These are phyloP conservation scores for Oenanthe javanica DNA, from an alignment of 140 eudicot genomes.

Conservation along the genomic window DNA sequence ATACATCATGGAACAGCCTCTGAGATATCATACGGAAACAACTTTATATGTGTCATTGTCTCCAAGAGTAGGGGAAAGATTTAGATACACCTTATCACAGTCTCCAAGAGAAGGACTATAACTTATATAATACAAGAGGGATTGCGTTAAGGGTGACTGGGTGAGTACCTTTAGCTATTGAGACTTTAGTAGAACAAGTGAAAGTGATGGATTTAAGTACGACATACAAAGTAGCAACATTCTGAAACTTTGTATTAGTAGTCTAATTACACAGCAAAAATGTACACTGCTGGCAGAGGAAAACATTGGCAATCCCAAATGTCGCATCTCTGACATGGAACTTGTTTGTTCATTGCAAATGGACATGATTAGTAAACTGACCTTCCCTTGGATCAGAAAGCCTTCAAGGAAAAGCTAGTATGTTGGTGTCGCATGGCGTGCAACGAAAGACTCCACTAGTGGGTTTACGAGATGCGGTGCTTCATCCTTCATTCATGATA, in stretches of 20 bases:
- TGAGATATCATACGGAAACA: too few species aligned
- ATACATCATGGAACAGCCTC: too few species aligned
- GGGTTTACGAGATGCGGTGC: constrained; percentile 96
- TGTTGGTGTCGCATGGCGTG: constrained; percentile 43
- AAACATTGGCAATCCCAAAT: neutral
- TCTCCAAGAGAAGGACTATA: neutral
- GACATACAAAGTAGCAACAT: neutral
- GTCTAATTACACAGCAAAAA: constrained; percentile 3
- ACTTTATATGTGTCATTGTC: too few species aligned
- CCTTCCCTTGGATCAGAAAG: constrained; percentile 4
- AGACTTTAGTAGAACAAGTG: neutral
- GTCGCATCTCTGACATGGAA: neutral
- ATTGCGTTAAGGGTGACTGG: neutral
- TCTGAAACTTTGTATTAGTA: neutral
- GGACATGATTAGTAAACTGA: constrained; percentile 10
- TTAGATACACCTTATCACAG: neutral
- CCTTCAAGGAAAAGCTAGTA: constrained; percentile 15
- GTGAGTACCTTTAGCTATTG: neutral
- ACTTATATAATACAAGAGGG: neutral
- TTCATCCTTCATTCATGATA: constrained; percentile 62
- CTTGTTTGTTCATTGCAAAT: neutral
- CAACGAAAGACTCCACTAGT: constrained; percentile 65
- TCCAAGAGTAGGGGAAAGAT: too few species aligned
- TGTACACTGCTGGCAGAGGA: neutral
- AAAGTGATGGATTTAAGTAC: neutral